Evolutionary conservation across 2,329 filamentous ascomycete species (phyloP).

Genomic region (Teratosphaeria zuluensis): DNA sequence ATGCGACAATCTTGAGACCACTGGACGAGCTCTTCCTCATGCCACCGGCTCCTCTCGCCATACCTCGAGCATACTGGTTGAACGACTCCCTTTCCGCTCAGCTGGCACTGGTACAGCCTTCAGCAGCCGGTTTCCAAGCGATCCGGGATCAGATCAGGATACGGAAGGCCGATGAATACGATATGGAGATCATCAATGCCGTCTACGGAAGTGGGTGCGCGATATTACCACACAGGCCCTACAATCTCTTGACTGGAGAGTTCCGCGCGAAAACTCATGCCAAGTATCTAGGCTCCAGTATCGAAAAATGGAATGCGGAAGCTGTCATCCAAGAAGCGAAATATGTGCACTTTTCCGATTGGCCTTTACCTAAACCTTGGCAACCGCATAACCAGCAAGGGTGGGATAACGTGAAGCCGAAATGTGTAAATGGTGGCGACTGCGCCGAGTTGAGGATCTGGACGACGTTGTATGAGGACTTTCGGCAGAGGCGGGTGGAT

Average conservation of each 20-base stretch:
- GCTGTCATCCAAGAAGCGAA: slow-evolving; percentile 50
- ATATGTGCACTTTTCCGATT: slow-evolving; percentile 61
- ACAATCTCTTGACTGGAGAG: slow-evolving; percentile 53
- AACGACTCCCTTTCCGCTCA: slow-evolving; percentile 29
- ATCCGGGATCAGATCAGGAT: slow-evolving; percentile 4
- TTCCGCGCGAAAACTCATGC: slow-evolving; percentile 48
- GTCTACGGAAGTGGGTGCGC: slow-evolving; percentile 51
- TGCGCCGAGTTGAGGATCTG: slow-evolving; percentile 33
- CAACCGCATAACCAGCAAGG: slow-evolving; percentile 36
- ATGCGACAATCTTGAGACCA: slow-evolving; percentile 50
- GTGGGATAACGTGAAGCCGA: slow-evolving; percentile 35
- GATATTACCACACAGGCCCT: slow-evolving; percentile 56
- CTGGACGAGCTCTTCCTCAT: slow-evolving; percentile 65
- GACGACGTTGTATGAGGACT: slow-evolving; percentile 37
- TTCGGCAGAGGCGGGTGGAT: slow-evolving; percentile 31
- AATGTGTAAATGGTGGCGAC: slow-evolving; percentile 25
- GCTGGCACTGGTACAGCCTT: slow-evolving; percentile 13
- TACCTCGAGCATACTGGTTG: slow-evolving; percentile 65
- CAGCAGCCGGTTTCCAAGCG: slow-evolving; percentile 4
- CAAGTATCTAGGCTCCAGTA: slow-evolving; percentile 41
- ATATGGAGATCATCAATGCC: slow-evolving; percentile 45
- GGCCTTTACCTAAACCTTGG: slow-evolving; percentile 60
- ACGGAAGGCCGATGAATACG: slow-evolving; percentile 24
- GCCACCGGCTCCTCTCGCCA: slow-evolving; percentile 48
- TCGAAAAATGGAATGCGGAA: slow-evolving; percentile 48